phyloP scores from a whole-genome alignment of 108 stramenopile genomes.

The Cyclotella sp. region DNA sequence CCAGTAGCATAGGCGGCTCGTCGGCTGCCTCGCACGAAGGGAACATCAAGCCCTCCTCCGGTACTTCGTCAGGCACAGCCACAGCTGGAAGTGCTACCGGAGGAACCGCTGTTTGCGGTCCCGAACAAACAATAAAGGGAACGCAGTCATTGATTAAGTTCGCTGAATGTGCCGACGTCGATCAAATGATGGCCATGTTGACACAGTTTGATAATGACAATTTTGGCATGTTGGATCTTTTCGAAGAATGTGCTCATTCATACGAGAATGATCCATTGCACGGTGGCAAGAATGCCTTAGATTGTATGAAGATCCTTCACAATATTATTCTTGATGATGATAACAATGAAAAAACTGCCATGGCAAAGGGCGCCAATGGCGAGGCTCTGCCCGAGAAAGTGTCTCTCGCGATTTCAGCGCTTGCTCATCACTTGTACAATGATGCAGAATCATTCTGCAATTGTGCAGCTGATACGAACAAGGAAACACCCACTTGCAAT shows the following conservation, averaged over 20 bases:
- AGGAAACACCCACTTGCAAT: conserved; percentile 73
- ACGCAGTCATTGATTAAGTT: conserved; percentile 69
- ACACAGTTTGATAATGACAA: conserved; percentile 88
- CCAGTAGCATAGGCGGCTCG: conserved; percentile 30
- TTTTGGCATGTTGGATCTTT: conserved; percentile 86
- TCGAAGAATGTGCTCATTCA: conserved; percentile 87
- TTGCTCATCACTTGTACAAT: conserved; percentile 74
- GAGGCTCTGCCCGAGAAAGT: conserved; percentile 49
- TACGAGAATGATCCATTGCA: conserved; percentile 62
- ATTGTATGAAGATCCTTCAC: conserved; percentile 84
- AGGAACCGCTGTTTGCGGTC: conserved; percentile 54
- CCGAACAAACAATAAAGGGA: conserved; percentile 70
- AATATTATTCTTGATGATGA: conserved; percentile 66
- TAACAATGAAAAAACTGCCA: background rate
- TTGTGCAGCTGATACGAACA: conserved; percentile 65
- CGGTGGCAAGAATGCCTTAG: conserved; percentile 79
- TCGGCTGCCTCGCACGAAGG: conserved; percentile 47
- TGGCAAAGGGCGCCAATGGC: conserved; percentile 43
- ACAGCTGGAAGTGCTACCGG: conserved; percentile 35
- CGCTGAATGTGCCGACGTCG: conserved; percentile 70
- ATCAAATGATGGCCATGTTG: conserved; percentile 68
- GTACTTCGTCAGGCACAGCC: conserved; percentile 6
- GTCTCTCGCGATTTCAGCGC: conserved; percentile 64
- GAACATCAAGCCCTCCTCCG: conserved; percentile 32
- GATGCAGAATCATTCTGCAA: conserved; percentile 82